Evolutionary conservation across 768 basidiomycete genomes (phyloP), one percentile per base, ranked within the genome.

Genomic region (Paxillus rubicundulus): DNA sequence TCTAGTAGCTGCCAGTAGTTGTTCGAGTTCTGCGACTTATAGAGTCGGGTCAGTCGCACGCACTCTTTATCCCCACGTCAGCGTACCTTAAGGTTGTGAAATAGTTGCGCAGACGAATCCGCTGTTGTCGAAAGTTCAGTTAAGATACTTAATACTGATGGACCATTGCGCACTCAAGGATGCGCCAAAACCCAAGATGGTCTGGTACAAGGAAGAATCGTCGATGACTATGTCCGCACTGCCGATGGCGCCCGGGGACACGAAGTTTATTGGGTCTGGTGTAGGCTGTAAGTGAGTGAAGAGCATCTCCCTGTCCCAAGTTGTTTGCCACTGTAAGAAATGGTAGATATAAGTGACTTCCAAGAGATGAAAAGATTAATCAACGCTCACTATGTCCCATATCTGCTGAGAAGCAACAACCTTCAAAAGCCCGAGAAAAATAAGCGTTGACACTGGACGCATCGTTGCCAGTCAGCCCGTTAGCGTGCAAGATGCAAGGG

Each of bases 171-270:
- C 59, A 88, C 88, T 88, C 30, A 89, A 70, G 0, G 82, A 61
- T 9, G 77, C 85, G 0, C 87, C 87, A 59, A 87, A 86, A 12
- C 88, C 87, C 47, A 74, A 76, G 37, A 90, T 81, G 1, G 74
- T 68, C 68, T 89, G 88, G 65, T 79, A 82, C n/a, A 76, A 64
- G 3, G 70, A 56, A 3, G 66, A 67, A 62, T 87, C 86, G 45
- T 81, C 65, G 13, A 90, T 68, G 38, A 76, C 74, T 47, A 89
- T 88, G 62, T 88, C 79, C 0, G 86, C 86, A 40, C 71, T 73
- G 3, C 76, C 84, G 36, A 76, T 75, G 4, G 79, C 47, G 0
- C 85, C 81, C 8, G 85, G 83, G 9, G 61, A 56, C 43, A 57
- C 62, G 45, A 72, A 71, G 20, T 69, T 63, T 24, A 71, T 66